A percentile compares a stretch with the other conserved stretches of the same genome.
Conservation (phyloP, 2,329 filamentous ascomycete species). For the Nemania diffusa region DNA sequence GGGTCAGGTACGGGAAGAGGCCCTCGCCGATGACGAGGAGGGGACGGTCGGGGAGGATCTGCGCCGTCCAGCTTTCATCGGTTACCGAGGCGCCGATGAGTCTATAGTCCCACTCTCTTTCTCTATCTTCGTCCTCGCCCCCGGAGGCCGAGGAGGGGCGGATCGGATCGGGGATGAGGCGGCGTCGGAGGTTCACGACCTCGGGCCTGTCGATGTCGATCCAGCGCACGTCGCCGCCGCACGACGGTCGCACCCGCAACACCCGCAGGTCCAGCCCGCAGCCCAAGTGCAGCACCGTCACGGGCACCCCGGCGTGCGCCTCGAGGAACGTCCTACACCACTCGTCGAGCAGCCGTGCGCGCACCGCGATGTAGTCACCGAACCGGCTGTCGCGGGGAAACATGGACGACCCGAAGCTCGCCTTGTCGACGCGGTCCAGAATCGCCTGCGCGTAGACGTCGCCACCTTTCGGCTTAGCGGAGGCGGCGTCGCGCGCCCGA, state of each 20-base stretch:
- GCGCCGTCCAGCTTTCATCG: constrained; percentile 37
- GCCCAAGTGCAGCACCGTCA: constrained; percentile 42
- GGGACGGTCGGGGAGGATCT: constrained; percentile 39
- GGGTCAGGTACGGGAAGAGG: constrained; percentile 40
- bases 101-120: constrained; percentile 19
- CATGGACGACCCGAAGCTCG: constrained; percentile 31
- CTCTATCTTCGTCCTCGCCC: constrained; percentile 14
- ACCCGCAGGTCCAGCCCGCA: constrained; percentile 43
- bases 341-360: constrained; percentile 38
- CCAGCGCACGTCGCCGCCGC: constrained; percentile 36
- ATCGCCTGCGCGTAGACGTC: constrained; percentile 36
- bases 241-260: constrained; percentile 30
- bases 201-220: constrained; percentile 42
- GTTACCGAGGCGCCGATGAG: constrained; percentile 33
- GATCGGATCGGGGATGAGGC: constrained; percentile 35
- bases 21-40: constrained; percentile 41
- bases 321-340: constrained; percentile 41
- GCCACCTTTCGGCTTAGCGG: constrained; percentile 33
- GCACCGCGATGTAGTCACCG: constrained; percentile 35
- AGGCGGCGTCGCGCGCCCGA: constrained; percentile 36
- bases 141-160: background rate
- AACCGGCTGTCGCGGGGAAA: constrained; percentile 36
- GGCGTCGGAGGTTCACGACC: constrained; percentile 37
- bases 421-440: constrained; percentile 39
- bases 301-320: constrained; percentile 34